Conservation (phyloP, 164 flowering plant genomes). For the Cinnamomum chago region DNA sequence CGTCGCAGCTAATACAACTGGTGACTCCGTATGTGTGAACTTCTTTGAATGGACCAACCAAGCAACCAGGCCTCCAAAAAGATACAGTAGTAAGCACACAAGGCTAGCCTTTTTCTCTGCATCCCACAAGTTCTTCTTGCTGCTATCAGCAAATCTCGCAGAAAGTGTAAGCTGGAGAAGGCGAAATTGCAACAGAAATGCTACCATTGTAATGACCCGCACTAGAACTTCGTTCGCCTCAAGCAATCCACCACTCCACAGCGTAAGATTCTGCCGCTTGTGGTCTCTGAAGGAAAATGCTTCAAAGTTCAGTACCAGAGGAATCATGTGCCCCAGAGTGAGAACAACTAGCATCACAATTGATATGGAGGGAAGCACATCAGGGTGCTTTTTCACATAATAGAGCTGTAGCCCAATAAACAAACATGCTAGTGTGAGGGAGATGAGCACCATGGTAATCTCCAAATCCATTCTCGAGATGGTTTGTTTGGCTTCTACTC, state of each 20-base stretch:
- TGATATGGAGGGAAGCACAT: conserved; percentile 45
- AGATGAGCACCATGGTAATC: conserved; percentile 46
- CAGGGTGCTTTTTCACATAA: conserved; percentile 44
- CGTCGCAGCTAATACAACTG: neutral
- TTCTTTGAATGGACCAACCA: conserved; percentile 21
- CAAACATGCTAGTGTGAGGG: conserved; percentile 50
- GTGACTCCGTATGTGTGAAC: neutral
- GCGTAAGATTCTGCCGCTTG: conserved; percentile 16
- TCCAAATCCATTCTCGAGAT: conserved; percentile 59
- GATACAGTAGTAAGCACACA: conserved; percentile 33
- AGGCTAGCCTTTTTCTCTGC: conserved; percentile 40
- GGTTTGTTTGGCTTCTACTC: conserved; percentile 11
- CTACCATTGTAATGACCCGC: conserved; percentile 43
- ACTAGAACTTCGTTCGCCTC: conserved; percentile 47
- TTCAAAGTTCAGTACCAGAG: conserved; percentile 56
- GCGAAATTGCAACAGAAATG: conserved; percentile 48
- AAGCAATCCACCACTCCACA: conserved; percentile 39
- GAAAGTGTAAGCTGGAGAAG: conserved; percentile 58
- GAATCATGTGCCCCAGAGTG: conserved; percentile 55
- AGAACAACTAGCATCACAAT: conserved; percentile 55
- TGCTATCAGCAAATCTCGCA: conserved; percentile 28
- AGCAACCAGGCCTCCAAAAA: conserved; percentile 38
- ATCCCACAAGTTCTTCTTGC: conserved; percentile 25
- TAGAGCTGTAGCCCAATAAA: conserved; percentile 45
- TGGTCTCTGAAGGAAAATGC: conserved; percentile 32